phyloP scores from a whole-genome alignment of 768 basidiomycete genomes.

The Suillus cothurnatus region DNA sequence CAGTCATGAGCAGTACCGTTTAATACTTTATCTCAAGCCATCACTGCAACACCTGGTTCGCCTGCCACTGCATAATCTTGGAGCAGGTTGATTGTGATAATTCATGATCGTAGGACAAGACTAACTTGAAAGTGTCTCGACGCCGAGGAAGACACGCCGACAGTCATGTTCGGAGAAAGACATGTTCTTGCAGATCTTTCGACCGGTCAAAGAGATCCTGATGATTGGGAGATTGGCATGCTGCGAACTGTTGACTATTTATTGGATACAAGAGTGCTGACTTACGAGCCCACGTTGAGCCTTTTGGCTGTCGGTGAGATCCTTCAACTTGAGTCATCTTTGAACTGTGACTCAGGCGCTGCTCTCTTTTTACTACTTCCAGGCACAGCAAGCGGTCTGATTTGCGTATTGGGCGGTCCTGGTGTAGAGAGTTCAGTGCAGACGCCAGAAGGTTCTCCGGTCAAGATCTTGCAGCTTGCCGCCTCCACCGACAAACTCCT shows the following conservation, averaged over 20 bases:
- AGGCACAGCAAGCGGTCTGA: conserved; percentile 67
- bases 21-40: background rate
- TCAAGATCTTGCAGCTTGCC: conserved; percentile 68
- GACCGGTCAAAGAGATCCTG: conserved; percentile 51
- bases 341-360: background rate
- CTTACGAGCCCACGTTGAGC: conserved; percentile 60
- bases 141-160: background rate
- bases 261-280: conserved; percentile 51
- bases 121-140: background rate
- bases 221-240: conserved; percentile 57
- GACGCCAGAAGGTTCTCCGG: conserved; percentile 45
- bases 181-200: conserved; percentile 52
- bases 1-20: background rate
- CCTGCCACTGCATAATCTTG: background rate
- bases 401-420: conserved; percentile 69
- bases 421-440: conserved; percentile 57
- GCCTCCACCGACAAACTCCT: conserved; percentile 53
- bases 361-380: background rate
- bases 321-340: background rate
- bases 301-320: conserved; percentile 62
- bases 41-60: background rate
- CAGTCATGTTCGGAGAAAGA: conserved; percentile 3
- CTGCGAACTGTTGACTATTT: conserved; percentile 54
- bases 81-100: background rate
- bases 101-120: background rate